Evolutionary conservation across 441 rosid species (phyloP).

Genomic region (Pelargonium citronellum): DNA sequence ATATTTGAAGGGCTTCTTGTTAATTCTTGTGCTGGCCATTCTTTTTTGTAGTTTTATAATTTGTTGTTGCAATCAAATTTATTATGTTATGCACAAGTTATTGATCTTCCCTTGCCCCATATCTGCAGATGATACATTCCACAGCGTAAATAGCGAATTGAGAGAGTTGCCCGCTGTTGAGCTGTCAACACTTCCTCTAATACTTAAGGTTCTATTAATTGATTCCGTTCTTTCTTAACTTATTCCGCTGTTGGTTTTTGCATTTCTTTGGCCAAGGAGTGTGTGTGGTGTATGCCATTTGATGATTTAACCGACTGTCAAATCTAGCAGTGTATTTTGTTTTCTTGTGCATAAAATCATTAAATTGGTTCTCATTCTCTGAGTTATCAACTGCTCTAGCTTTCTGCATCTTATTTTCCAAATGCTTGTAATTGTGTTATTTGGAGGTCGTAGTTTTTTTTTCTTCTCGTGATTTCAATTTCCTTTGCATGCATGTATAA

Average conservation of each 20-base stretch:
- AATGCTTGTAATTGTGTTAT: background rate
- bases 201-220: conserved; percentile 66
- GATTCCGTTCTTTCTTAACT: conserved; percentile 11
- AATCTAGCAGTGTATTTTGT: too few relatives aligned
- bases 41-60: background rate
- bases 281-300: background rate
- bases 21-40: background rate
- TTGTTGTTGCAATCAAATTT: background rate
- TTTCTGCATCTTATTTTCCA: background rate
- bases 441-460: background rate
- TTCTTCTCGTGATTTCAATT: too few relatives aligned
- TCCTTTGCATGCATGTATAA: too few relatives aligned
- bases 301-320: background rate
- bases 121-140: conserved; percentile 77
- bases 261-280: background rate
- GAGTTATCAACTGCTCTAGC: background rate
- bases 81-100: background rate
- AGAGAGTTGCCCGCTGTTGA: conserved; percentile 95
- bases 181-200: conserved; percentile 82
- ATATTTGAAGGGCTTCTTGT: background rate
- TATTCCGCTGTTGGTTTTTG: conserved; percentile 5
- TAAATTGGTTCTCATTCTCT: background rate
- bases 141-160: conserved; percentile 68
- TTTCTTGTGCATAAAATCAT: too few relatives aligned
- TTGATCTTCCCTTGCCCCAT: conserved; percentile 16